These are phyloP conservation scores for Fusarium graminum DNA, from an alignment of 2,329 filamentous ascomycete genomes.

Conservation along the genomic window DNA sequence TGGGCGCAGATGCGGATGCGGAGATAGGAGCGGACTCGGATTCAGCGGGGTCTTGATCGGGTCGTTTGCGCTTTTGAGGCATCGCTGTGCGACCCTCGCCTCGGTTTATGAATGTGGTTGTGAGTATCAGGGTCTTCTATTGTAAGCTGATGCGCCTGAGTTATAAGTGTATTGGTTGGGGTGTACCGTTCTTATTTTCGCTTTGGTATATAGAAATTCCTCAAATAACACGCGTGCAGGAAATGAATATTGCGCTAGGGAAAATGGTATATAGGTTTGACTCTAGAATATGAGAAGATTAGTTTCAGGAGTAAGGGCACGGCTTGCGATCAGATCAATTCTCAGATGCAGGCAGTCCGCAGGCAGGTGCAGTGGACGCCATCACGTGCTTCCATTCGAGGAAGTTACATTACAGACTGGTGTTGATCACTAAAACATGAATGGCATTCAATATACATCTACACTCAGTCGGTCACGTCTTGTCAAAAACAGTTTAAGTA, in stretches of 20 bases:
- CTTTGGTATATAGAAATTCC: neutral
- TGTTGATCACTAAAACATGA: neutral
- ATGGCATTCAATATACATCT: neutral
- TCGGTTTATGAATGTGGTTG: neutral
- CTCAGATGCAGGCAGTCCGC: neutral
- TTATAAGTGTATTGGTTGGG: neutral
- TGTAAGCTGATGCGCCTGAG: constrained; percentile 10
- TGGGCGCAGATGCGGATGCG: constrained; percentile 8
- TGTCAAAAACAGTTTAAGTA: neutral
- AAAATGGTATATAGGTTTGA: neutral
- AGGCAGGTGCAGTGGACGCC: constrained; percentile 15
- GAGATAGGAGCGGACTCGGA: constrained; percentile 12
- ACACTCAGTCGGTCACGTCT: neutral
- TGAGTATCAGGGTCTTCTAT: neutral
- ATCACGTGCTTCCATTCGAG: constrained; percentile 35
- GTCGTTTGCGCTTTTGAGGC: constrained; percentile 57
- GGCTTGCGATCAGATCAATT: neutral
- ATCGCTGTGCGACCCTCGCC: constrained; percentile 48
- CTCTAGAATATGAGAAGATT: neutral
- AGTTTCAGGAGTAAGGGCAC: neutral
- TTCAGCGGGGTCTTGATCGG: constrained; percentile 47
- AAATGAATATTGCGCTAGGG: neutral
- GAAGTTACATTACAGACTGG: neutral
- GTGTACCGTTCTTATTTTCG: neutral
- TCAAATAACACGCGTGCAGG: neutral